These are phyloP conservation scores for Acanthamoeba lenticulata DNA, from an alignment of 208 protist species.

Conservation along the genomic window DNA sequence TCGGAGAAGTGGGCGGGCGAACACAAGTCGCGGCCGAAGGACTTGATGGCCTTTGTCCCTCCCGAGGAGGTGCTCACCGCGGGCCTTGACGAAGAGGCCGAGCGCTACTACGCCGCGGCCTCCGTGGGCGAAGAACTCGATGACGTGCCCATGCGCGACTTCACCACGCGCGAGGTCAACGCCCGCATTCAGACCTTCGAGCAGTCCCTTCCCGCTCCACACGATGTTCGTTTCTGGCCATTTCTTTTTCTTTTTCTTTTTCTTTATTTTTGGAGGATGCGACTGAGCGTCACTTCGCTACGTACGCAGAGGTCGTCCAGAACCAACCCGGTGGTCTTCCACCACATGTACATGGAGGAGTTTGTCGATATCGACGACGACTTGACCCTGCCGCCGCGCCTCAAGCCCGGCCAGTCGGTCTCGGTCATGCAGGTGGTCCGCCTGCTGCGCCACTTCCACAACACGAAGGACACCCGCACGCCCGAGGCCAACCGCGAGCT, in stretches of 20 bases:
- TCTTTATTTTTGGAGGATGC: too few species aligned
- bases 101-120: not conserved
- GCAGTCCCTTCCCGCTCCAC: too few species aligned
- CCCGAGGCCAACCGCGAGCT: not conserved
- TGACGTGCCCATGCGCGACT: not conserved
- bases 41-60: too few species aligned
- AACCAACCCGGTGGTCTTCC: not conserved
- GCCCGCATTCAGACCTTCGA: not conserved
- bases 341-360: not conserved
- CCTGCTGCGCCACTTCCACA: not conserved
- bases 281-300: too few species aligned
- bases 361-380: not conserved
- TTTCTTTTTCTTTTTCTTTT: too few species aligned
- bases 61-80: not conserved
- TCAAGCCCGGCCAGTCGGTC: not conserved
- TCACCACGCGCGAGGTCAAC: not conserved
- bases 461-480: not conserved
- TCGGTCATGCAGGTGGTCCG: not conserved
- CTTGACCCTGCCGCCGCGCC: not conserved
- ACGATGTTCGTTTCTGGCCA: too few species aligned
- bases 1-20: too few species aligned
- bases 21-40: too few species aligned
- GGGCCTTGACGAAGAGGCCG: constrained; percentile 2
- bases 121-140: not conserved
- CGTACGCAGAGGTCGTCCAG: not conserved